A percentile compares a stretch with the other conserved stretches of the same genome.
These are phyloP conservation scores for Cinnamomum chago DNA, from an alignment of 164 flowering plant species.

Conservation along the genomic window DNA sequence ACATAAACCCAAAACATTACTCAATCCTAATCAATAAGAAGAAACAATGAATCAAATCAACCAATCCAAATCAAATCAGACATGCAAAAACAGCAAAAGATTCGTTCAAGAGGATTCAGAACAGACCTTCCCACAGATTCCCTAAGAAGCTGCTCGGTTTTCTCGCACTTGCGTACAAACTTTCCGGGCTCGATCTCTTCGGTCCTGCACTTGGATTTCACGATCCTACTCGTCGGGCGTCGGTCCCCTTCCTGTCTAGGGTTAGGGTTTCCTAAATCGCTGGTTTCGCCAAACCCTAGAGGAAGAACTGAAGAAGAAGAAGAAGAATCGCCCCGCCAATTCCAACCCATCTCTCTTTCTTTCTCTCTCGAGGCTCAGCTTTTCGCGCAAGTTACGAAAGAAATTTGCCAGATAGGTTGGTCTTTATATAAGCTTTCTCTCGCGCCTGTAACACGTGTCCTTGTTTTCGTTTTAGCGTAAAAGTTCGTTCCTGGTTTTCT, in stretches of 20 bases:
- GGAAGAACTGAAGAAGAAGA: background rate
- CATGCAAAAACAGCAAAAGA: too few species aligned
- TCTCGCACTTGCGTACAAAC: conserved; percentile 81
- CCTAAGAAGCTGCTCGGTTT: conserved; percentile 59
- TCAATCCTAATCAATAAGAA: background rate
- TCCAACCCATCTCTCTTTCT: conserved; percentile 59
- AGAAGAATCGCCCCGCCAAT: conserved; percentile 32
- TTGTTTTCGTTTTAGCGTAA: too few species aligned
- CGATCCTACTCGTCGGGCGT: conserved; percentile 55
- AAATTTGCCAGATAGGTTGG: background rate
- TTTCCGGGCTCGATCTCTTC: conserved; percentile 89
- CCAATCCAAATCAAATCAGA: too few species aligned
- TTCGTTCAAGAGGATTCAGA: too few species aligned
- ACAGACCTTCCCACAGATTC: conserved; percentile 69
- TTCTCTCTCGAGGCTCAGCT: background rate
- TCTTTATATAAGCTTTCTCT: background rate
- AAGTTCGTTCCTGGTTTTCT: too few species aligned
- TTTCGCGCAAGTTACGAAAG: background rate
- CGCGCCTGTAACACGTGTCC: background rate
- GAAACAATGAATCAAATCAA: too few species aligned
- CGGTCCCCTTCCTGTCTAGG: conserved; percentile 21
- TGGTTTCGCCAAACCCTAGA: conserved; percentile 12
- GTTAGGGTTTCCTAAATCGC: conserved; percentile 12
- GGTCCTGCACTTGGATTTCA: conserved; percentile 63
- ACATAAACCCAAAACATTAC: too few species aligned